These are phyloP conservation scores for Blastobotrys aristatus DNA, from an alignment of 1,139 yeast species.

Conservation along the genomic window DNA sequence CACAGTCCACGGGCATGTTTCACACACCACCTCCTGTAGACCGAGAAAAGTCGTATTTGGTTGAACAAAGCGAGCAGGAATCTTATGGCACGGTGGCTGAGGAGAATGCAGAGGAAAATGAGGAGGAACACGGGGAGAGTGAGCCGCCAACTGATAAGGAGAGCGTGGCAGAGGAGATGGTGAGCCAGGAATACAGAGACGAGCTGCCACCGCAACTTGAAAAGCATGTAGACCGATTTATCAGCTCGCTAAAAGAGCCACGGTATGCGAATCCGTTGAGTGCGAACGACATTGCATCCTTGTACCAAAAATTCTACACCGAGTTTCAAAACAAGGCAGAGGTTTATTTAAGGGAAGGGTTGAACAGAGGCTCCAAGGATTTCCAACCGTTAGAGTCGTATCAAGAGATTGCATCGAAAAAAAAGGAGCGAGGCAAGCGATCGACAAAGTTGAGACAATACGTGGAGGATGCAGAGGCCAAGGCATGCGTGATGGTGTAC, in stretches of 20 bases:
- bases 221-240: slow-evolving; percentile 39
- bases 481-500: slow-evolving; percentile 40
- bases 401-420: slow-evolving; percentile 33
- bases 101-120: background rate
- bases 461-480: slow-evolving; percentile 39
- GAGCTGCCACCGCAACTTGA: slow-evolving; percentile 33
- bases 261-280: slow-evolving; percentile 50
- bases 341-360: slow-evolving; percentile 24
- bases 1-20: slow-evolving; percentile 13
- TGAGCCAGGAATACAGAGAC: background rate
- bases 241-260: slow-evolving; percentile 51
- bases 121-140: background rate
- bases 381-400: slow-evolving; percentile 30
- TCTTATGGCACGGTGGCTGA: slow-evolving; percentile 21
- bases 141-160: background rate
- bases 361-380: slow-evolving; percentile 6
- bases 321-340: slow-evolving; percentile 33
- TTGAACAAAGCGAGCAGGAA: slow-evolving; percentile 23
- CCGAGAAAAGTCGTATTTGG: slow-evolving; percentile 21
- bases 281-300: slow-evolving; percentile 45
- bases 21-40: slow-evolving; percentile 28
- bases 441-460: slow-evolving; percentile 30
- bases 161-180: background rate
- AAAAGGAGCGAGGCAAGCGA: slow-evolving; percentile 24
- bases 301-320: slow-evolving; percentile 51